phyloP scores from a whole-genome alignment of 805 yeast species.

The Saccharomycodes ludwigii region DNA sequence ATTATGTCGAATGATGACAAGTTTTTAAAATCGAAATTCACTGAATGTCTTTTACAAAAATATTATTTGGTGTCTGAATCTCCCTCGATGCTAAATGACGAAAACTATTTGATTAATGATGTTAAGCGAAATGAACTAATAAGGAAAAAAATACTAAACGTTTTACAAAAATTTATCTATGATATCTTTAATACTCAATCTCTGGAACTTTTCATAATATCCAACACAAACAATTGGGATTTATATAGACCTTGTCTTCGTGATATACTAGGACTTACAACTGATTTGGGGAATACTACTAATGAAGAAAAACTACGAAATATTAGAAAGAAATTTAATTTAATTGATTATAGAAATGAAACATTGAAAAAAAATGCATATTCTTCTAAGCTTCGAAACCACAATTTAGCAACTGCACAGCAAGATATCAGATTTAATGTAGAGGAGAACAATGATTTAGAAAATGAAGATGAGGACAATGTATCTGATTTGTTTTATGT shows the following conservation, averaged over 20 bases:
- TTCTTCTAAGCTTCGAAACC: too few species aligned
- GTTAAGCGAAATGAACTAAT: slow-evolving; percentile 23
- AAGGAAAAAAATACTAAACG: slow-evolving; percentile 15
- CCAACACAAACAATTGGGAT: slow-evolving; percentile 41
- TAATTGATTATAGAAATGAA: slow-evolving; percentile 58
- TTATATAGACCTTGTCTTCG: slow-evolving; percentile 36
- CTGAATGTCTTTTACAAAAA: slow-evolving; percentile 44
- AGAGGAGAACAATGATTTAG: too few species aligned
- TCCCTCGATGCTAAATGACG: slow-evolving; percentile 25
- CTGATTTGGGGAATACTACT: slow-evolving; percentile 18
- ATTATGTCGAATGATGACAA: slow-evolving; percentile 33
- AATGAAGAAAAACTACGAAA: slow-evolving; percentile 5
- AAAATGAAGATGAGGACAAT: not conserved
- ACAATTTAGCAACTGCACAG: too few species aligned
- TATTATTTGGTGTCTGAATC: slow-evolving; percentile 26
- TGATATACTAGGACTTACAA: slow-evolving; percentile 21
- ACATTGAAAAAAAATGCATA: slow-evolving; percentile 52
- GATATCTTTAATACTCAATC: slow-evolving; percentile 22
- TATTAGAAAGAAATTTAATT: slow-evolving; percentile 36
- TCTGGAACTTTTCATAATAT: slow-evolving; percentile 48
- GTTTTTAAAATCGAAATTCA: slow-evolving; percentile 48
- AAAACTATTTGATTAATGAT: slow-evolving; percentile 27
- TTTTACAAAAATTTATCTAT: slow-evolving; percentile 18
- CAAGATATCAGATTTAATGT: too few species aligned
- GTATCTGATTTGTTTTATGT: too few species aligned